A percentile compares a stretch with the other conserved stretches of the same genome.
phyloP scores from a whole-genome alignment of 129 eudicot genomes.

The Lactuca sativa region DNA sequence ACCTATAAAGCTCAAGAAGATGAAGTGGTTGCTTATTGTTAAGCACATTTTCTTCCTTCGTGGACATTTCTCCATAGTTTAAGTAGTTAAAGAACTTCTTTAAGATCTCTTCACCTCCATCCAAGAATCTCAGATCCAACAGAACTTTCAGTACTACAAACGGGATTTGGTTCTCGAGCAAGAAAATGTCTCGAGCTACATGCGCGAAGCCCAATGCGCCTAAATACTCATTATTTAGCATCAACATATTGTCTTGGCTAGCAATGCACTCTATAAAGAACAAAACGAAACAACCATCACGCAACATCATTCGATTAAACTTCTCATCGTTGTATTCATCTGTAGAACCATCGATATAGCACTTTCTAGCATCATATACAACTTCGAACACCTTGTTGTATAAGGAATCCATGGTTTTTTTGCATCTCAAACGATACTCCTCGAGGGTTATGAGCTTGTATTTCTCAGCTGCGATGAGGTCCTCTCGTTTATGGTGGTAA shows the following conservation, averaged over 20 bases:
- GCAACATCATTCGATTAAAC: conserved; percentile 39
- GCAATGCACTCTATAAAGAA: conserved; percentile 36
- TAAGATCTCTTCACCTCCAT: conserved; percentile 27
- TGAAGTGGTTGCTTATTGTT: conserved; percentile 30
- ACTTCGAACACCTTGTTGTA: conserved; percentile 33
- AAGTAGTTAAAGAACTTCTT: conserved; percentile 33
- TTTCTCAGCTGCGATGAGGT: conserved; percentile 18
- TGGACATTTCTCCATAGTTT: conserved; percentile 28
- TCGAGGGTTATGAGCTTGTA: conserved; percentile 31
- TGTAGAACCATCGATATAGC: conserved; percentile 29
- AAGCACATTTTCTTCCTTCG: conserved; percentile 21
- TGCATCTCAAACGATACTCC: conserved; percentile 13
- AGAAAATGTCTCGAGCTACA: conserved; percentile 35
- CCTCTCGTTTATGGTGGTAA: conserved; percentile 25
- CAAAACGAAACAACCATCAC: conserved; percentile 38
- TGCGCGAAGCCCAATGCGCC: conserved; percentile 39
- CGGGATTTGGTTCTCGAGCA: conserved; percentile 48
- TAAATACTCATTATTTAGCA: conserved; percentile 35
- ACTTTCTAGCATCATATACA: conserved; percentile 17
- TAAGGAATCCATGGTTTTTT: neutral
- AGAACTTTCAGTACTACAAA: conserved; percentile 32
- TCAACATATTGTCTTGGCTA: neutral
- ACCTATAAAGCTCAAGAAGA: conserved; percentile 43
- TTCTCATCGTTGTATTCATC: conserved; percentile 25
- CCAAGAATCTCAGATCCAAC: conserved; percentile 20